Base-by-base conservation (phyloP, 768 basidiomycete species). In the Kwoniella newhampshirensis region DNA sequence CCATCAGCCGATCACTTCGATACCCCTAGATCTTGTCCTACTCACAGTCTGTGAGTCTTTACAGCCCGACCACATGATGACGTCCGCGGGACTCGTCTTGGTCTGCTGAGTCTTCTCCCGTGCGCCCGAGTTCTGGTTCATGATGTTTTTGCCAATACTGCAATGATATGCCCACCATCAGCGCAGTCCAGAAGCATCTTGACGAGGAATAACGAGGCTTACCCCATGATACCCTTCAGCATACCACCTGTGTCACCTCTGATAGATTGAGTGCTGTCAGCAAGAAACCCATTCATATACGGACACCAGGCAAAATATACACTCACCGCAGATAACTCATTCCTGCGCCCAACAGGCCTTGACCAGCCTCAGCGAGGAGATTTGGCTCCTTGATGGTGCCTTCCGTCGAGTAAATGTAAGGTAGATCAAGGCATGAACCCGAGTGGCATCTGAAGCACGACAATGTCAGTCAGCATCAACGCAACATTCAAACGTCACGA, bases 301-400 rank as follows among this genome's bases (percentile, higher is more conserved):
- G n/a, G 15, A 35, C 15, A 6, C 40, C 7, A 42, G 40, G 21
- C 40, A 17, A 35, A n/a, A n/a, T n/a, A n/a, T n/a, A 23, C 2
- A 62, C 65, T 50, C 41, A 70, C 67, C 65, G 60, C 18, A 76
- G 53, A 71, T 91, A 94, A 9, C 88, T 86, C 26, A 81, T 78
- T 1, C 89, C 83, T 1, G 90, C 88, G 21, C 83, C 82, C n/a
- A 94, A 74, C 3, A 96, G 79, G 7, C 89, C 90, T 70, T 89
- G 84, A 0, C 91, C 92, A 3, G 93, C 92, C 71, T 89, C 91
- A 8, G 86, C 82, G 11, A 86, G 85, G 15, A 91, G 78, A 71
- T 96, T 93, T 30, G 93, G 91, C 73, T 96, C 91, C 76, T 97
- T 96, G 73, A 97, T 78, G 71, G 89, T 91, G 46, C 92, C 92